phyloP scores from a whole-genome alignment of 202 grass and related monocot genomes.

The Cymbopogon flexuosus region DNA sequence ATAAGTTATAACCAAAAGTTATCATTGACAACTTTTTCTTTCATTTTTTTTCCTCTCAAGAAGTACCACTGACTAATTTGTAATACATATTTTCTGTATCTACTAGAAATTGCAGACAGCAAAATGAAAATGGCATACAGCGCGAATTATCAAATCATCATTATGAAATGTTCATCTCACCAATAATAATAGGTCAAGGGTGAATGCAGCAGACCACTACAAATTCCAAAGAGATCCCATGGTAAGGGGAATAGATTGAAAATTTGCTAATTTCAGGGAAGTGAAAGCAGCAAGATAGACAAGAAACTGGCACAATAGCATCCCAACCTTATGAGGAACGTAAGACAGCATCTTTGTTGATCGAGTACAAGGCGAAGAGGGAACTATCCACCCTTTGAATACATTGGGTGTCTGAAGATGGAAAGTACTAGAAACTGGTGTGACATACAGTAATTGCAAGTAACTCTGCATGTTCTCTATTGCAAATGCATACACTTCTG shows the following conservation, averaged over 20 bases:
- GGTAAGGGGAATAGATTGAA: background rate
- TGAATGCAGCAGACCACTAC: background rate
- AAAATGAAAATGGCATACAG: background rate
- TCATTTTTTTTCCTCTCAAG: background rate
- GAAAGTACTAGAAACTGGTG: background rate
- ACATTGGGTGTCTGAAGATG: background rate
- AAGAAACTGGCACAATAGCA: background rate
- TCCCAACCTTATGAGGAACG: no score
- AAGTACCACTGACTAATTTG: background rate
- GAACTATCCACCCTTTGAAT: no score
- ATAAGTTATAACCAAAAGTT: background rate
- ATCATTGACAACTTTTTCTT: background rate
- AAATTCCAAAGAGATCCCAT: background rate
- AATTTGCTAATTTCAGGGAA: background rate
- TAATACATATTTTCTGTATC: background rate
- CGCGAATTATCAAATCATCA: background rate
- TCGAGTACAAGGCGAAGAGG: no score
- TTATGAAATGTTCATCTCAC: background rate
- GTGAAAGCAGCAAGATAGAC: background rate
- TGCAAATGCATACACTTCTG: background rate
- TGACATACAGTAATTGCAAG: background rate
- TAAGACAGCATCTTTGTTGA: no score
- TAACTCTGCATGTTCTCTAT: background rate
- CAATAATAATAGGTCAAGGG: background rate
- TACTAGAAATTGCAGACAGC: background rate